Evolutionary conservation across 805 yeast species (phyloP), one percentile per base, ranked within the genome.

Genomic region (Komagataella phaffii): DNA sequence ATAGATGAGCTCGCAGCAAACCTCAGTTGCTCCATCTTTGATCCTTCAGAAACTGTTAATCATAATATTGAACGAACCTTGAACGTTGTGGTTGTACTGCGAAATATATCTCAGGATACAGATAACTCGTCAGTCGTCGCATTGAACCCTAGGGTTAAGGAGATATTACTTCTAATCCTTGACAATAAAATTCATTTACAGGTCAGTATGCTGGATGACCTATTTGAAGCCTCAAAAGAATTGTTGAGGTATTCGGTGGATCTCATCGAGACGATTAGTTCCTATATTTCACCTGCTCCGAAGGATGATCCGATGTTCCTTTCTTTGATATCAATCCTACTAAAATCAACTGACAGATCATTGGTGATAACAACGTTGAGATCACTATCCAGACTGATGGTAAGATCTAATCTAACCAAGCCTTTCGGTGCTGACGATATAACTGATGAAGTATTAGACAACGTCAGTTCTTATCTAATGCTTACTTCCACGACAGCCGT

Each of bases 21-120:
- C 58, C 66, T 71, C 55, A 50, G 61, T 45, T 53, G 58, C 50
- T 19, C 52, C 17, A 50, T 36, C 24, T 50, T 53, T 30, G 47
- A 44, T 14, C 51, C 50, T 6, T 48, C 47, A 17, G 53, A 50
- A 18, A 49, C 49, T 17, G 52, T 44, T 14, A 51, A 53, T 36
- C 50, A 44, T 23, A 45, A 50, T 47, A 48, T 54, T 24, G 45
- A 50, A 8, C 24, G 52, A 36, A 56, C 65, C 12, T 56, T 68
- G 18, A 80, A 76, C 60, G 73, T 84, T 6, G 73, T 83, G 58
- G 70, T 93, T 46, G 77, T 86, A 17, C 69, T 93, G 52, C 75
- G 98, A 61, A 93, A 93, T 64, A 68, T 87, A 48, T 78, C 87
- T 2, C 95, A 91, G 62, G 96, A 89, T 63, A 76, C 85, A 10